A percentile compares a stretch with the other conserved stretches of the same genome.
These are phyloP conservation scores for Dianthus caryophyllus DNA, from an alignment of 148 eudicot genomes.

Conservation along the genomic window DNA sequence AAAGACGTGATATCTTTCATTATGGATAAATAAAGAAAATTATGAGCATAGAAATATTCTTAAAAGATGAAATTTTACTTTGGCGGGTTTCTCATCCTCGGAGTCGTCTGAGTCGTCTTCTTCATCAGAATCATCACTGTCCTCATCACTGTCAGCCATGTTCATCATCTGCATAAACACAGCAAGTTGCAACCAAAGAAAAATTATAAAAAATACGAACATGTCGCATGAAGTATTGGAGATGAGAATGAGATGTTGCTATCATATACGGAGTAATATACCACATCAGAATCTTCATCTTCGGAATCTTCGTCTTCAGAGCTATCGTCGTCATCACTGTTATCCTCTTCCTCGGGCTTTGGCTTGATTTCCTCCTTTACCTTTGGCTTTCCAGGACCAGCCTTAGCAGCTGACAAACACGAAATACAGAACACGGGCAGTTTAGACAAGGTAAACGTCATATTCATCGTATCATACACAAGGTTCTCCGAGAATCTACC, in stretches of 20 bases:
- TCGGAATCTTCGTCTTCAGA: conserved; percentile 34
- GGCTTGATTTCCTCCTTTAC: conserved; percentile 27
- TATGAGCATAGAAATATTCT: neutral
- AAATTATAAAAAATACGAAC: too few relatives aligned
- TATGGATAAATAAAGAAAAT: neutral
- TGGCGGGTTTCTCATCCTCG: conserved; percentile 34
- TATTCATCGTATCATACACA: neutral
- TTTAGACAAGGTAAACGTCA: neutral
- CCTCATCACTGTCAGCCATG: neutral
- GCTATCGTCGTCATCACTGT: conserved; percentile 31
- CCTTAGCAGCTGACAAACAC: conserved; percentile 22
- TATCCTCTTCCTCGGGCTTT: conserved; percentile 27
- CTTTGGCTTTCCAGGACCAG: conserved; percentile 28
- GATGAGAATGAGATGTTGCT: neutral
- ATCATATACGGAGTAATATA: too few relatives aligned
- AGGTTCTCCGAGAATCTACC: conserved; percentile 19
- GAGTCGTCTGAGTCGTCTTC: conserved; percentile 22
- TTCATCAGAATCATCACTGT: too few relatives aligned
- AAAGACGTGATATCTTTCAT: neutral
- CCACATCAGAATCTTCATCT: conserved; percentile 11
- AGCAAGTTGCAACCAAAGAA: too few relatives aligned
- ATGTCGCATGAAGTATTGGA: too few relatives aligned
- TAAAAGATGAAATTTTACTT: conserved; percentile 12
- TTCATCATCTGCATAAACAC: conserved; percentile 21
- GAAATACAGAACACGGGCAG: conserved; percentile 10